A percentile compares a stretch with the other conserved stretches of the same genome.
Evolutionary conservation across 257 asterid species (phyloP).

Genomic region (Echites panduratus): DNA sequence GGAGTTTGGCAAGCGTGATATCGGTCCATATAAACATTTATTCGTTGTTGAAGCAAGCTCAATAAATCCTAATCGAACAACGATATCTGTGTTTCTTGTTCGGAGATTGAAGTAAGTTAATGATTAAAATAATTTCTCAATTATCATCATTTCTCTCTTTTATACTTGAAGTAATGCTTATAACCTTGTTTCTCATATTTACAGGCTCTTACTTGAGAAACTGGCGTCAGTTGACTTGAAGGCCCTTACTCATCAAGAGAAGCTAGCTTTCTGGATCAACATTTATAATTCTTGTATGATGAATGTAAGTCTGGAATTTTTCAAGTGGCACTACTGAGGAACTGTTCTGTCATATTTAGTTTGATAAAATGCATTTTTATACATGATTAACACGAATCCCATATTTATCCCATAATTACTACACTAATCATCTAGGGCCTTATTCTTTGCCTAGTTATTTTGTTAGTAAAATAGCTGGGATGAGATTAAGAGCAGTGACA

Average conservation of each 20-base stretch:
- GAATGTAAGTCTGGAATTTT: slow-evolving; percentile 45
- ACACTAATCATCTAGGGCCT: neutral
- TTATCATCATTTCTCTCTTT: slow-evolving; percentile 4
- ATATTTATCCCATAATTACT: neutral
- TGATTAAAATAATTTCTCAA: neutral
- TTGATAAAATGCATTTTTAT: neutral
- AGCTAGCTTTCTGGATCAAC: slow-evolving; percentile 95
- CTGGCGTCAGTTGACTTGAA: slow-evolving; percentile 53
- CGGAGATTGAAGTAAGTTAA: slow-evolving; percentile 59
- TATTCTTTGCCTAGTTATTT: neutral
- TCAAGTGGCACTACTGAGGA: neutral
- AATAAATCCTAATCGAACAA: slow-evolving; percentile 55
- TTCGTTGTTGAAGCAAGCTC: slow-evolving; percentile 49
- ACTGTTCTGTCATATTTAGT: neutral
- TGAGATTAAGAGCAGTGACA: neutral
- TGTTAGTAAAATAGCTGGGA: neutral
- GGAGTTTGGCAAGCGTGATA: slow-evolving; percentile 55
- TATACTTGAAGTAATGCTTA: slow-evolving; percentile 13
- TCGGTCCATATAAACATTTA: slow-evolving; percentile 71
- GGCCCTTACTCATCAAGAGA: slow-evolving; percentile 74
- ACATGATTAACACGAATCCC: neutral
- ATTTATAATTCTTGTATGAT: slow-evolving; percentile 91
- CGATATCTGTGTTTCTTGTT: slow-evolving; percentile 53
- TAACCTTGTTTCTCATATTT: slow-evolving; percentile 14
- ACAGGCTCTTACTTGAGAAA: slow-evolving; percentile 63